Base-by-base conservation (phyloP, 371 early-diverging fungal genomes). In the Zopfochytrium polystomum region DNA sequence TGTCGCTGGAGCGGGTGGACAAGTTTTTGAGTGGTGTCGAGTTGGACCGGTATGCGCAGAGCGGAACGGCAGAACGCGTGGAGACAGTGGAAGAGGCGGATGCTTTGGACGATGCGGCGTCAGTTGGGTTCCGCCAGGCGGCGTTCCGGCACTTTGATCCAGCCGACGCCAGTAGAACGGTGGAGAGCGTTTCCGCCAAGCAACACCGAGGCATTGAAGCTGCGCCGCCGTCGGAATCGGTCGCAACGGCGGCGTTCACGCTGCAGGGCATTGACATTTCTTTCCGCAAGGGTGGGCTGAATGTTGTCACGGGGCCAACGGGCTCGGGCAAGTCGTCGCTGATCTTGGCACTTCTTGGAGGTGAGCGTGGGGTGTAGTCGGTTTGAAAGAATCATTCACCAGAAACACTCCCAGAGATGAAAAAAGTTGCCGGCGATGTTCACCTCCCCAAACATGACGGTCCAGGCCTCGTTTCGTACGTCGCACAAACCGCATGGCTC, bases 311-410 rank as follows among this genome's bases (percentile, higher is more conserved):
- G 29, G 91, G 91, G 2, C 76, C 85, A 2, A 79, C 85, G 3
- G 76, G 82, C 11, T 64, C 80, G 35, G 91, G 91, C n/a, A 91
- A 91, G 64, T 75, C 87, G 4, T 81, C 80, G n/a, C 50, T 87
- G 6, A 55, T 90, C 33, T 62, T 76, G 60, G 87, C 87, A 18
- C 67, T 91, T 32, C 62, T 90, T 3, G 88, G 89, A 3, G 69
- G 68, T 67, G n/a, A 49, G 38, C 7, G 7, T 33, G 11, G 11
- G n/a, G n/a, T n/a, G n/a, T n/a, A n/a, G n/a, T n/a, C n/a, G n/a
- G n/a, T n/a, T n/a, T n/a, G n/a, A n/a, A n/a, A 13, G 48, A 20
- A 11, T 47, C n/a, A n/a, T n/a, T n/a, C n/a, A n/a, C n/a, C 22
- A 62, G 20, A 9, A 34, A 44, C n/a, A 50, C 4, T 27, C 53